Conservation (phyloP, 2,329 filamentous ascomycete species). For the Xylariaceae sp. region DNA sequence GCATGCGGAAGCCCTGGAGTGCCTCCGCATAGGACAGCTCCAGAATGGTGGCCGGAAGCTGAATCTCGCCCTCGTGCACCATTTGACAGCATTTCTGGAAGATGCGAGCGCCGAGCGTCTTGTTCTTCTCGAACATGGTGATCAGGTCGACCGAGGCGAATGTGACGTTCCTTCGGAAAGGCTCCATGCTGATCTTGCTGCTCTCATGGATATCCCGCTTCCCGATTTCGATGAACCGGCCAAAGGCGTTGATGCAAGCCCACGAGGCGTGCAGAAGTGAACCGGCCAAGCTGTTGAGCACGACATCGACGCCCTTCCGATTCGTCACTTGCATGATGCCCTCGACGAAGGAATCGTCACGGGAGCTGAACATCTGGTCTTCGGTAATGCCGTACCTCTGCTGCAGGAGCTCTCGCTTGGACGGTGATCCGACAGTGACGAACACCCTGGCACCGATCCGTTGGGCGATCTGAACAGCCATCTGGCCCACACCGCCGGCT, state of each 20-base stretch:
- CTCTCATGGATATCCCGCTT: constrained; percentile 12
- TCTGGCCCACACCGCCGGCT: constrained; percentile 13
- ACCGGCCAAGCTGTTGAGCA: neutral
- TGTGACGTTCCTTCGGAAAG: constrained; percentile 7
- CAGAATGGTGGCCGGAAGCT: constrained; percentile 2
- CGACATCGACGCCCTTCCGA: neutral
- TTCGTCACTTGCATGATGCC: constrained; percentile 4
- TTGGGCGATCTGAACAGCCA: constrained; percentile 12
- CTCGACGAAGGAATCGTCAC: constrained; percentile 10
- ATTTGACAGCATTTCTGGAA: constrained; percentile 7
- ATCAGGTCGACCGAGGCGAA: constrained; percentile 10
- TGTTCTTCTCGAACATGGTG: constrained; percentile 4
- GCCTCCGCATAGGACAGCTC: constrained; percentile 13
- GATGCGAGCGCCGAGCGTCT: constrained; percentile 7
- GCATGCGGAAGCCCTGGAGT: constrained; percentile 30
- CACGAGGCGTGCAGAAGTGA: constrained; percentile 1
- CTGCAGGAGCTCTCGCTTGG: constrained; percentile 8
- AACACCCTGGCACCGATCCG: constrained; percentile 6
- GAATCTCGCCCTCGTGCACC: constrained; percentile 5
- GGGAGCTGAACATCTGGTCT: constrained; percentile 12
- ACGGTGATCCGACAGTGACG: constrained; percentile 10
- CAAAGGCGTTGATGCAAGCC: constrained; percentile 10
- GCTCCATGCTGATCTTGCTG: constrained; percentile 10
- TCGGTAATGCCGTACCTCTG: constrained; percentile 8
- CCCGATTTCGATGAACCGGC: constrained; percentile 2